These are phyloP conservation scores for Hypoxylon sp. DNA, from an alignment of 2,329 filamentous ascomycete species.

Conservation along the genomic window DNA sequence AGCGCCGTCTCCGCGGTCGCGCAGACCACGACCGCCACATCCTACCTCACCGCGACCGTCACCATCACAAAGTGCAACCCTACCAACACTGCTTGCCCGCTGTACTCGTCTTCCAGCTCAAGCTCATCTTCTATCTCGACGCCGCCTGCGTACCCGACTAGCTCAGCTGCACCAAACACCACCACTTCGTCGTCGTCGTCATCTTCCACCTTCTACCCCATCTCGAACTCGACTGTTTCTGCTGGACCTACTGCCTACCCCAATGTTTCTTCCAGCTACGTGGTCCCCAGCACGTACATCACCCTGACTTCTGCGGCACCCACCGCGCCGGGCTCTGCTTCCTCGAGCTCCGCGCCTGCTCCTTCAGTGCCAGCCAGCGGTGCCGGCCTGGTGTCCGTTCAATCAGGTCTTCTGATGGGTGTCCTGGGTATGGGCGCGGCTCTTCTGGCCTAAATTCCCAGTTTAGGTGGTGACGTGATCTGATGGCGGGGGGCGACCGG, in stretches of 20 bases:
- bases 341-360: conserved; percentile 26
- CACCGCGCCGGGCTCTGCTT: conserved; percentile 29
- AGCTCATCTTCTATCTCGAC: conserved; percentile 37
- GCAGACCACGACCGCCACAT: conserved; percentile 49
- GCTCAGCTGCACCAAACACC: conserved; percentile 32
- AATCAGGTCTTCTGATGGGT: conserved; percentile 48
- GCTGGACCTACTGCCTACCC: conserved; percentile 45
- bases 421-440: conserved; percentile 47
- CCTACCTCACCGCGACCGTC: conserved; percentile 49
- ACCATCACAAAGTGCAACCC: conserved; percentile 50
- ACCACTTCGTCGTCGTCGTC: conserved; percentile 30
- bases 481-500: conserved; percentile 21
- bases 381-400: conserved; percentile 43
- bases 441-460: conserved; percentile 43
- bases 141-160: conserved; percentile 29
- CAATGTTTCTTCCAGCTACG: conserved; percentile 39
- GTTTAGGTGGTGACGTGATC: conserved; percentile 4
- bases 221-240: conserved; percentile 42
- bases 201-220: conserved; percentile 40
- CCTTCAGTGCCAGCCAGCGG: conserved; percentile 38
- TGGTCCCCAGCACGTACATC: conserved; percentile 36
- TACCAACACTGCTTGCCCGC: conserved; percentile 49
- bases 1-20: conserved; percentile 48
- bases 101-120: conserved; percentile 47
- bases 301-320: conserved; percentile 29